Evolutionary conservation across 2,329 filamentous ascomycete genomes (phyloP).

Genomic region (Hirsutella rhossiliensis): DNA sequence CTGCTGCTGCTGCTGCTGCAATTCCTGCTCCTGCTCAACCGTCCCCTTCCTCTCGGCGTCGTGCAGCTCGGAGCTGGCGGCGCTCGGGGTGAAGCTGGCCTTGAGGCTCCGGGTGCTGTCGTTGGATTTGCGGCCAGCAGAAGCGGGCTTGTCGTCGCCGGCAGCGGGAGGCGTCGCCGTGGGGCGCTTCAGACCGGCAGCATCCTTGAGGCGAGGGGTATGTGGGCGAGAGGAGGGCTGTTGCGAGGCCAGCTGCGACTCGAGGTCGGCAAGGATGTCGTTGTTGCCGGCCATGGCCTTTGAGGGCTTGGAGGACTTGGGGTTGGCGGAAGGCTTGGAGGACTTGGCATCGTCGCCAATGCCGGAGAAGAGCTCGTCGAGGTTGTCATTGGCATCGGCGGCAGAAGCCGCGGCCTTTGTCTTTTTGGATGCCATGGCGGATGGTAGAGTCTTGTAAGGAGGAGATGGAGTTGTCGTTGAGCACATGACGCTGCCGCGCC

Average conservation of each 20-base stretch:
- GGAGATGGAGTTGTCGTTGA: neutral
- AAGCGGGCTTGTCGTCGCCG: conserved; percentile 50
- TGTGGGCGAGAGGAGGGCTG: conserved; percentile 64
- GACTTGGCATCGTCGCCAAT: conserved; percentile 40
- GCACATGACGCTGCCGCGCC: neutral
- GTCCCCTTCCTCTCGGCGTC: conserved; percentile 41
- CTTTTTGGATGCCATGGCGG: conserved; percentile 48
- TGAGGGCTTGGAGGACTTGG: conserved; percentile 30
- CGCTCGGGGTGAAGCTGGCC: conserved; percentile 58
- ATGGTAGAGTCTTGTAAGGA: neutral
- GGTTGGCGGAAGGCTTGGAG: conserved; percentile 30
- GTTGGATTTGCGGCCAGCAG: conserved; percentile 53
- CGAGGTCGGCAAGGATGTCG: conserved; percentile 80
- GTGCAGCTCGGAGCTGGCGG: conserved; percentile 49
- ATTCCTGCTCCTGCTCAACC: conserved; percentile 28
- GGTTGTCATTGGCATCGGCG: conserved; percentile 50
- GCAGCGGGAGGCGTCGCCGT: conserved; percentile 40
- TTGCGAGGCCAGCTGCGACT: conserved; percentile 57
- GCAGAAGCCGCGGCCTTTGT: conserved; percentile 39
- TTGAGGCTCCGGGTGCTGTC: conserved; percentile 65
- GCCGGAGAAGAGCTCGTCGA: conserved; percentile 54
- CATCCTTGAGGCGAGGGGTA: conserved; percentile 61
- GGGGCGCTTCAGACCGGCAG: conserved; percentile 27
- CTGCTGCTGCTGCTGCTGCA: conserved; percentile 10
- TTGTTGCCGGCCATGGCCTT: conserved; percentile 43